These are phyloP conservation scores for Ilex asprella DNA, from an alignment of 257 asterid species.

Conservation along the genomic window DNA sequence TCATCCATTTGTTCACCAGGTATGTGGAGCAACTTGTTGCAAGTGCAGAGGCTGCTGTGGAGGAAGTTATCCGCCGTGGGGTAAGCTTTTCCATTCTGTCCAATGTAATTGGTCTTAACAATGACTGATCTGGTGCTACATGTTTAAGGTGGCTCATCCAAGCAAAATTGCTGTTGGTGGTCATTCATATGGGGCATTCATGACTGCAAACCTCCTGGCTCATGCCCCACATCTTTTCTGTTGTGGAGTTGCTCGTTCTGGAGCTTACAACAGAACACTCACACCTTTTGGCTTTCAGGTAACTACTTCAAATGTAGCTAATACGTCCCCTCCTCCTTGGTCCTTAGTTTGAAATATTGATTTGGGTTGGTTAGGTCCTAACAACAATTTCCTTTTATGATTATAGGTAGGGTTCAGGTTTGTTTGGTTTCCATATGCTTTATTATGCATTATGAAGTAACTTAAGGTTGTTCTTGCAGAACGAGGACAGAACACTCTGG, in stretches of 20 bases:
- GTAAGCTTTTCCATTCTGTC: conserved; percentile 44
- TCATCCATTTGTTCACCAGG: conserved; percentile 33
- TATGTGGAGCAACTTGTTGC: conserved; percentile 92
- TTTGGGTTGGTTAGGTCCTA: too few species aligned
- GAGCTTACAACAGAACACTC: conserved; percentile 96
- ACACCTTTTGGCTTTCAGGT: conserved; percentile 99
- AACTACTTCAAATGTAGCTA: conserved; percentile 7
- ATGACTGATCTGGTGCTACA: conserved; percentile 14
- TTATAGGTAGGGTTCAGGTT: too few species aligned
- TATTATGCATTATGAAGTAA: conserved; percentile 8
- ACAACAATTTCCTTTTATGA: too few species aligned
- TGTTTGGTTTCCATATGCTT: too few species aligned
- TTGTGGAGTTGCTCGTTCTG: conserved; percentile 97
- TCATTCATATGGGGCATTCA: conserved; percentile 98
- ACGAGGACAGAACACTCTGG: conserved; percentile 98
- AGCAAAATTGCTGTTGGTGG: conserved; percentile 90
- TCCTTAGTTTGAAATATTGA: background rate
- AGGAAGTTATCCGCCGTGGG: conserved; percentile 90
- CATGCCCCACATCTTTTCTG: conserved; percentile 96
- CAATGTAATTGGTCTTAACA: conserved; percentile 1
- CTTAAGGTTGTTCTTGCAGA: conserved; percentile 34
- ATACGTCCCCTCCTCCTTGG: background rate
- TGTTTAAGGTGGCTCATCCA: conserved; percentile 84
- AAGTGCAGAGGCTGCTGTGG: conserved; percentile 97
- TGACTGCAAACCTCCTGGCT: conserved; percentile 97